phyloP scores from a whole-genome alignment of 1,139 yeast genomes.

The Suhomyces kunorum region DNA sequence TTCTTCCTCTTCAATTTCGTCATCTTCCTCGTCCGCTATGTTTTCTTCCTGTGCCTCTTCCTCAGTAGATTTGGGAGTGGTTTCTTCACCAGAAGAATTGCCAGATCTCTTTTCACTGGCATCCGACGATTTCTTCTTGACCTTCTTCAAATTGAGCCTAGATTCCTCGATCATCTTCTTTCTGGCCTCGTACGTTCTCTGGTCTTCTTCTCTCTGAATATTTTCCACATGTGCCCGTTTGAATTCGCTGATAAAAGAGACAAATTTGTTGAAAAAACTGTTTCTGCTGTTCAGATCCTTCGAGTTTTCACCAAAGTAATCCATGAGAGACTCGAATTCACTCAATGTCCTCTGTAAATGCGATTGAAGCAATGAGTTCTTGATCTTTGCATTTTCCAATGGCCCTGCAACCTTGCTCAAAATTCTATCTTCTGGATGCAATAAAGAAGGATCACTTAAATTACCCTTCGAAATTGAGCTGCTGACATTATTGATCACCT shows the following conservation, averaged over 20 bases:
- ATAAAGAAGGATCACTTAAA: constrained; percentile 60
- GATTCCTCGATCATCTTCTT: constrained; percentile 38
- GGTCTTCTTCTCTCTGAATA: constrained; percentile 50
- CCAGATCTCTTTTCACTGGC: not conserved
- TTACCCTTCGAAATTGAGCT: constrained; percentile 68
- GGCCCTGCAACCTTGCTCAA: constrained; percentile 49
- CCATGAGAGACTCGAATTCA: constrained; percentile 64
- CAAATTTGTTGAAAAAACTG: constrained; percentile 41
- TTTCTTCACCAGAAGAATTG: constrained; percentile 9
- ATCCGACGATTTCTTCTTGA: constrained; percentile 7
- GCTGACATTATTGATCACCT: constrained; percentile 53
- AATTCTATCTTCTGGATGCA: constrained; percentile 81
- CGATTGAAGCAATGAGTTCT: constrained; percentile 54
- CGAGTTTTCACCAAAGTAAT: constrained; percentile 80
- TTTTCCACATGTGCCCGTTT: constrained; percentile 50
- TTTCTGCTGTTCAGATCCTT: constrained; percentile 50
- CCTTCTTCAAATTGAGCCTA: constrained; percentile 14
- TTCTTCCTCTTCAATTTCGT: constrained; percentile 13
- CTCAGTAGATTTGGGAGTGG: constrained; percentile 10
- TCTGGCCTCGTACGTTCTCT: constrained; percentile 40
- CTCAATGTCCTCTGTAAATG: constrained; percentile 57
- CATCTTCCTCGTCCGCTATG: constrained; percentile 12
- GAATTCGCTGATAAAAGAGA: constrained; percentile 41
- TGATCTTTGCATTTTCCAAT: constrained; percentile 62
- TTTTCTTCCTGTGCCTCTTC: constrained; percentile 13